Conservation (phyloP, 1,284 basidiomycete species). For the Cutaneotrichosporon sp. region DNA sequence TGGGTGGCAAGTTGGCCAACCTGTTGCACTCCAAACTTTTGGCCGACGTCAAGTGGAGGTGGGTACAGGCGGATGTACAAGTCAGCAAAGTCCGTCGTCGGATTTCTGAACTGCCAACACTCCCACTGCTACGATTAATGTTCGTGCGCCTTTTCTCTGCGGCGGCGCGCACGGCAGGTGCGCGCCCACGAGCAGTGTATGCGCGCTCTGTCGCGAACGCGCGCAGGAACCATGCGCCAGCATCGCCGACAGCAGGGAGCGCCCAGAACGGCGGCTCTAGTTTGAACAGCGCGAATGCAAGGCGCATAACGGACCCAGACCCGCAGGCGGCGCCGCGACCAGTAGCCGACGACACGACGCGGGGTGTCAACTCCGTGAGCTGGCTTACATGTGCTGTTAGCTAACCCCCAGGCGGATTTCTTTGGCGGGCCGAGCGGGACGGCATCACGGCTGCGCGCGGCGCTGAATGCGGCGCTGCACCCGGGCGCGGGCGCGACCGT, state of each 20-base stretch:
- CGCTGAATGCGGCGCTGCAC: slow-evolving; percentile 9
- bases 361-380: background rate
- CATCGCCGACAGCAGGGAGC: no score
- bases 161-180: background rate
- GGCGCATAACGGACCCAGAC: no score
- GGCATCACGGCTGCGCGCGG: slow-evolving; percentile 5
- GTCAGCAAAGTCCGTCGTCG: background rate
- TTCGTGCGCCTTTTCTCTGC: background rate
- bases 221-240: no score
- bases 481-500: background rate
- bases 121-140: background rate
- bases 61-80: background rate
- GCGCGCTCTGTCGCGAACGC: no score
- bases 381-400: no score
- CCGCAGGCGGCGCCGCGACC: no score
- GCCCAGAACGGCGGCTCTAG: no score
- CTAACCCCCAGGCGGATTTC: slow-evolving; percentile 6
- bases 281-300: no score
- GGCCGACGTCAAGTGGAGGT: background rate
- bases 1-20: slow-evolving; percentile 4
- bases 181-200: background rate
- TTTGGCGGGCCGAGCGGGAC: background rate
- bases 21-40: slow-evolving; percentile 9
- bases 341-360: no score
- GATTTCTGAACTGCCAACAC: background rate